Evolutionary conservation across 225 moss, liverwort and hornwort genomes (phyloP), one percentile per base, ranked within the genome.

Genomic region (Physcomitrium patens): DNA sequence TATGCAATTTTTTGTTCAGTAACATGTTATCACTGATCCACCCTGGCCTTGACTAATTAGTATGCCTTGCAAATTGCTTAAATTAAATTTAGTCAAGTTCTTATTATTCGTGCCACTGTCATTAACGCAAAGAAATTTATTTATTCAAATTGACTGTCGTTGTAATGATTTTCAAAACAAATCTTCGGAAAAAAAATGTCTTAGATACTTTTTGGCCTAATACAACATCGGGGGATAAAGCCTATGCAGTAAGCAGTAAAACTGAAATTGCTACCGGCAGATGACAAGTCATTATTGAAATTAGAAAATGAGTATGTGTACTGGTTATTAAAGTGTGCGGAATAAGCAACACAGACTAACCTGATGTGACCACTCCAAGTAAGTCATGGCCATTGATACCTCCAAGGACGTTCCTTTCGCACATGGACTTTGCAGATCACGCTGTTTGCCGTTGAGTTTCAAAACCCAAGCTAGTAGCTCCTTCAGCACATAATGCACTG

Each of bases 361-460:
- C 97, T 94, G 26, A 48, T 93, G 84, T 66, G 82, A 82, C 97
- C 97, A 99, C 0, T 76, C 0, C 69, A 79, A 86, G 79, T 85
- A 89, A 79, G 68, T 19, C 82, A 18, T 65, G 69, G 81, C 77
- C 87, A 86, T 83, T 24, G 14, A 31, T 60, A 9, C 24, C 44
- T 74, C 60, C 70, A 0, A 52, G 68, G 73, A 26, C 75, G 65
- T 78, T 7, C 44, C 56, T 82, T 55, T 64, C 79, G 78, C 83
- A 60, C 55, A 72, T 52, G 58, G 8, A 67, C 60, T 81, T 66
- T 27, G 19, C 24, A 63, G 17, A 59, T 26, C 57, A 64, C 52
- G 73, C 56, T 75, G 61, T 67, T 60, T 78, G 37, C 78, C 78
- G 51, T 50, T 48, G 31, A 86, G 82, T 73, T 67, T 77, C 81